A percentile compares a stretch with the other conserved stretches of the same genome.
phyloP scores from a whole-genome alignment of 1,139 yeast genomes.

The Hansenula sp. region DNA sequence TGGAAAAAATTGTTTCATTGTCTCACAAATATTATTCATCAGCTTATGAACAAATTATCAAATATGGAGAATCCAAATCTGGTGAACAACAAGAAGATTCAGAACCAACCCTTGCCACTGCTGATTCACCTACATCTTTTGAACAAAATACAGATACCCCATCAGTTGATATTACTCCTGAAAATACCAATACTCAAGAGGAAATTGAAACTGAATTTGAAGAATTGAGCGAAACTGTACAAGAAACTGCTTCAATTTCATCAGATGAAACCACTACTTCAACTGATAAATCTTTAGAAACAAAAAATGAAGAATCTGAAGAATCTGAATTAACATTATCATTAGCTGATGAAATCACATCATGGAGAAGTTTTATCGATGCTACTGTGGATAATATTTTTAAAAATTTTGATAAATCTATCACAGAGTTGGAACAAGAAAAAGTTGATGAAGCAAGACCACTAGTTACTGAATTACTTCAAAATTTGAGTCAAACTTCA shows the following conservation, averaged over 20 bases:
- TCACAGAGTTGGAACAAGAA: slow-evolving; percentile 30
- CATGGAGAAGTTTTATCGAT: slow-evolving; percentile 22
- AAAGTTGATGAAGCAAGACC: slow-evolving; percentile 34
- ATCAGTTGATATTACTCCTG: background rate
- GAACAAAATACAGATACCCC: background rate
- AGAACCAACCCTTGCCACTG: background rate
- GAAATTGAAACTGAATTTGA: background rate
- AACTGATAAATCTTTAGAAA: background rate
- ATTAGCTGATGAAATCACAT: slow-evolving; percentile 19
- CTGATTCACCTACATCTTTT: slow-evolving; percentile 1
- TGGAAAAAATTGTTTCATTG: slow-evolving; percentile 12
- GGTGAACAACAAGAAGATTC: background rate
- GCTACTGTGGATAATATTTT: slow-evolving; percentile 20
- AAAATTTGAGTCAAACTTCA: slow-evolving; percentile 37
- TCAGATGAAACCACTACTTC: background rate
- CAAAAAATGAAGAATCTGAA: background rate
- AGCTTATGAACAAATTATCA: slow-evolving; percentile 12
- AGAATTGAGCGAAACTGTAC: background rate
- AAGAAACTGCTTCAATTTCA: background rate
- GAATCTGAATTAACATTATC: slow-evolving; percentile 8
- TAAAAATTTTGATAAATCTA: slow-evolving; percentile 23
- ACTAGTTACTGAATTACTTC: slow-evolving; percentile 36
- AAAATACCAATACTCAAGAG: background rate
- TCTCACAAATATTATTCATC: slow-evolving; percentile 11
- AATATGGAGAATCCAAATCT: slow-evolving; percentile 1